phyloP scores from a whole-genome alignment of 148 eudicot species.

The Beta vulgaris region DNA sequence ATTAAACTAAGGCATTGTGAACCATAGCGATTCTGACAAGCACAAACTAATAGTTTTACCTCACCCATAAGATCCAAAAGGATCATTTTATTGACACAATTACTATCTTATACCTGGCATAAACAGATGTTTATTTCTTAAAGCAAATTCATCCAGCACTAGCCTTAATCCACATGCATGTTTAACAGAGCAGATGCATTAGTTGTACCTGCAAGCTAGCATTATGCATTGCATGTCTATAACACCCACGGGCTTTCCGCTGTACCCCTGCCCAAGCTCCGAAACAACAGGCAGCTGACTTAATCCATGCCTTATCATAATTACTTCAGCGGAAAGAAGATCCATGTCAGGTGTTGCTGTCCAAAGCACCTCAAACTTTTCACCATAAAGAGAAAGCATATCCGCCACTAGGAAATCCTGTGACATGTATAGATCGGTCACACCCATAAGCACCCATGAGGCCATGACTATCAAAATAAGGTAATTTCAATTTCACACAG shows the following conservation, averaged over 20 bases:
- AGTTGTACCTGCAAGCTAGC: slow-evolving; percentile 68
- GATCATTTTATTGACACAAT: background rate
- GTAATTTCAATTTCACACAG: background rate
- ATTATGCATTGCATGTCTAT: slow-evolving; percentile 75
- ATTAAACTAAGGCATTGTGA: background rate
- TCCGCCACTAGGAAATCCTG: slow-evolving; percentile 73
- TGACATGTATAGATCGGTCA: slow-evolving; percentile 8
- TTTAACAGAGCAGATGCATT: slow-evolving; percentile 13
- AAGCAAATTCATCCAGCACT: background rate
- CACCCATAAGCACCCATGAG: background rate
- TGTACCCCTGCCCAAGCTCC: slow-evolving; percentile 36
- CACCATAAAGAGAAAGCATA: slow-evolving; percentile 34
- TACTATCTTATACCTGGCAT: background rate
- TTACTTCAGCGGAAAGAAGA: slow-evolving; percentile 51
- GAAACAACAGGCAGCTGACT: slow-evolving; percentile 67
- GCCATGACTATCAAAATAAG: background rate
- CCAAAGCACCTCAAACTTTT: slow-evolving; percentile 37
- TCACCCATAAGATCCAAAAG: background rate
- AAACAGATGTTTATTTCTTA: background rate
- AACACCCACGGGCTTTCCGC: slow-evolving; percentile 64
- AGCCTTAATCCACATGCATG: background rate
- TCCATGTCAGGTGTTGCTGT: slow-evolving; percentile 63
- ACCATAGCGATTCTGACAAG: background rate
- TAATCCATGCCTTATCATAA: slow-evolving; percentile 52
- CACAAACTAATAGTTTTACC: background rate